These are phyloP conservation scores for Myxozyma mucilagina DNA, from an alignment of 805 yeast genomes.

Conservation along the genomic window DNA sequence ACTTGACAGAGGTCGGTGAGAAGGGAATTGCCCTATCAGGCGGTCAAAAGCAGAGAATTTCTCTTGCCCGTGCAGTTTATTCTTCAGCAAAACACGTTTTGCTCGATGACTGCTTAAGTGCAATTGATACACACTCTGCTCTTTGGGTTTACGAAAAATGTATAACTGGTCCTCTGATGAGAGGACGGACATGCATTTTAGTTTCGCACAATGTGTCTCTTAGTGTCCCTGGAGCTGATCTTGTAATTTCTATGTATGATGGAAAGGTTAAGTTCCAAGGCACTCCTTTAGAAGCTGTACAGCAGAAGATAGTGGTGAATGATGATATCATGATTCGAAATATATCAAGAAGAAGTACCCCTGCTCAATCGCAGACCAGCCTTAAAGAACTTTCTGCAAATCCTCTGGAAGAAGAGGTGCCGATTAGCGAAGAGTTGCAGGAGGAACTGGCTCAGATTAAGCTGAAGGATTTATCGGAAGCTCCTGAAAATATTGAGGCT, in stretches of 20 bases:
- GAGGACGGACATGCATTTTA: conserved; percentile 79
- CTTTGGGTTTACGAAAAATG: conserved; percentile 89
- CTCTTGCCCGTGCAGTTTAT: conserved; percentile 74
- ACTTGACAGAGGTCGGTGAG: conserved; percentile 92
- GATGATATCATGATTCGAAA: conserved; percentile 3
- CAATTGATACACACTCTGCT: conserved; percentile 96
- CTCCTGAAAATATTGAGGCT: conserved; percentile 4
- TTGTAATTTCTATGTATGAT: conserved; percentile 77
- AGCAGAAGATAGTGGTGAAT: conserved; percentile 53
- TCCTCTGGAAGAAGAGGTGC: background rate
- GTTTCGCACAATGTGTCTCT: conserved; percentile 93
- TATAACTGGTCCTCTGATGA: conserved; percentile 84
- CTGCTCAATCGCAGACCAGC: background rate
- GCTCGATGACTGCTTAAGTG: conserved; percentile 91
- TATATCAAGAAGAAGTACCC: background rate
- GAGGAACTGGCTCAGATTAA: background rate
- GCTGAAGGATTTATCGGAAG: background rate
- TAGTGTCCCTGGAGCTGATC: conserved; percentile 76
- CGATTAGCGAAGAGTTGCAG: background rate
- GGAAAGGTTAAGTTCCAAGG: conserved; percentile 82
- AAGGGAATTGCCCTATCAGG: conserved; percentile 95
- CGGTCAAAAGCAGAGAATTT: conserved; percentile 65
- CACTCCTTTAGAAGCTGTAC: conserved; percentile 41
- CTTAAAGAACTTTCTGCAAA: background rate
- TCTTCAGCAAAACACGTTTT: conserved; percentile 78